Conservation (phyloP, 176 grass and related monocot species). For the Cocos nucifera region DNA sequence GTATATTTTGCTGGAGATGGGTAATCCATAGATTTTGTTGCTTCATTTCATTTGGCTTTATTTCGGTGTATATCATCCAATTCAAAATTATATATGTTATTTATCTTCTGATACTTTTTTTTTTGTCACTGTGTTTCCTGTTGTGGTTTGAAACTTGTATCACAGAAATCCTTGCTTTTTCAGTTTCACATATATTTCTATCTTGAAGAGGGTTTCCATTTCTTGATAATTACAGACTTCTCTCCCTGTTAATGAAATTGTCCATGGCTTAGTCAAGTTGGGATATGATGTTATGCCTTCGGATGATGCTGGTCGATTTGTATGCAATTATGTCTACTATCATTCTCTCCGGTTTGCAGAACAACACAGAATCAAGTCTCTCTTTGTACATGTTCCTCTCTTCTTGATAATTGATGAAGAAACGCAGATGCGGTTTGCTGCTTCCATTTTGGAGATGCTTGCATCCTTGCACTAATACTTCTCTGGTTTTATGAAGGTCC, state of each 20-base stretch:
- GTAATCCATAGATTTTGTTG: no score
- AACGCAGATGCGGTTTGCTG: not conserved
- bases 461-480: not conserved
- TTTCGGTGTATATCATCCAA: no score
- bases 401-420: not conserved
- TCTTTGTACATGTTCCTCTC: conserved; percentile 4
- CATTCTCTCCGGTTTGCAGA: not conserved
- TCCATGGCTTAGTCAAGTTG: not conserved
- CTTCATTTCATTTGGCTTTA: no score
- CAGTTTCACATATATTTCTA: no score
- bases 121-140: no score
- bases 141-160: no score
- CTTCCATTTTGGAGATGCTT: not conserved
- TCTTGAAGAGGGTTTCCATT: not conserved
- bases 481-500: no score
- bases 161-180: no score
- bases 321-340: conserved; percentile 4
- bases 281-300: not conserved
- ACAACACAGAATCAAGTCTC: not conserved
- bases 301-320: conserved; percentile 1
- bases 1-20: no score
- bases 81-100: no score
- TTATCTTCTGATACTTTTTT: no score
- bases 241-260: not conserved
- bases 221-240: not conserved